Conservation (phyloP, 345 rosid genomes). For the Aquilaria sinensis region DNA sequence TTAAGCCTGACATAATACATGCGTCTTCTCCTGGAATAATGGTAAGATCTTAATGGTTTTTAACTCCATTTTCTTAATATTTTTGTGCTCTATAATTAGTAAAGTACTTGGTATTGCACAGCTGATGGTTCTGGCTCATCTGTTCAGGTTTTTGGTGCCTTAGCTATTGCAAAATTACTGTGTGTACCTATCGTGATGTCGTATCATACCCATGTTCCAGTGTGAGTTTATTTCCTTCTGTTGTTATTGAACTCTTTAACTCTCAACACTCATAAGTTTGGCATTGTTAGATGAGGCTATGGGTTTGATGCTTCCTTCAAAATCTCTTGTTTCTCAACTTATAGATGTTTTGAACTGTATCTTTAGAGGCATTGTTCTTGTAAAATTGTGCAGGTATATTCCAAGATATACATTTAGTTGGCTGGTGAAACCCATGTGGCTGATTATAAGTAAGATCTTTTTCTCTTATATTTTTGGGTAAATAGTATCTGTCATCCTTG, state of each 20-base stretch:
- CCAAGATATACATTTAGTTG: slow-evolving; percentile 98
- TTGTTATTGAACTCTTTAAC: slow-evolving; percentile 4
- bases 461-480: not conserved
- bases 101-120: slow-evolving; percentile 6
- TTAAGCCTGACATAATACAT: slow-evolving; percentile 99
- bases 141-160: slow-evolving; percentile 90
- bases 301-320: not conserved
- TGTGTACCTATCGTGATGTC: slow-evolving; percentile 98
- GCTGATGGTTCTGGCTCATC: slow-evolving; percentile 16
- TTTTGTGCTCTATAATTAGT: slow-evolving; percentile 5
- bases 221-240: slow-evolving; percentile 49
- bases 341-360: too few relatives aligned
- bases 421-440: slow-evolving; percentile 98
- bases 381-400: slow-evolving; percentile 59
- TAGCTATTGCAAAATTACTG: slow-evolving; percentile 73
- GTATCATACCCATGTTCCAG: slow-evolving; percentile 98
- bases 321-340: too few relatives aligned
- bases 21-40: slow-evolving; percentile 98
- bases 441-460: slow-evolving; percentile 53
- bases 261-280: not conserved
- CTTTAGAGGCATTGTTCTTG: not conserved
- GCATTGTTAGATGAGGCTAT: not conserved
- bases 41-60: slow-evolving; percentile 31
- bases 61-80: slow-evolving; percentile 7
- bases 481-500: too few relatives aligned